These are phyloP conservation scores for Ogataea hybrid DNA, from an alignment of 1,139 yeast species.

Conservation along the genomic window DNA sequence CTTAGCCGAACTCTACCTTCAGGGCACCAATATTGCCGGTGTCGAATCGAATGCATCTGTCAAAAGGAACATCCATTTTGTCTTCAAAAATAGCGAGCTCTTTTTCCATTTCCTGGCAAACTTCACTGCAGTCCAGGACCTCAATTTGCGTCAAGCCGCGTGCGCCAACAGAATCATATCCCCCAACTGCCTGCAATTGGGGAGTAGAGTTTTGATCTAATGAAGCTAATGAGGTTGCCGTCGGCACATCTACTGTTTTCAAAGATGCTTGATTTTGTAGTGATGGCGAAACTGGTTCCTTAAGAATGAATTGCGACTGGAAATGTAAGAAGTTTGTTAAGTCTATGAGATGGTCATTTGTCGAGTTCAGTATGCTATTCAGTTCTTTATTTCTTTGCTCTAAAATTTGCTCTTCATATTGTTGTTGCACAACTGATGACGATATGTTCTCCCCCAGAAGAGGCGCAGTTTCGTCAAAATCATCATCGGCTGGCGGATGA, in stretches of 20 bases:
- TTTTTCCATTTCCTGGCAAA: constrained; percentile 12
- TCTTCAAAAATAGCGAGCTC: constrained; percentile 15
- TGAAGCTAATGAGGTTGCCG: constrained; percentile 11
- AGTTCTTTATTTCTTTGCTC: constrained; percentile 31
- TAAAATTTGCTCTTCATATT: constrained; percentile 23
- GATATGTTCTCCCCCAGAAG: constrained; percentile 24
- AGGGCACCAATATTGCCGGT: constrained; percentile 19
- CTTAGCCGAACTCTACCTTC: constrained; percentile 15
- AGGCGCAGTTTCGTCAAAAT: constrained; percentile 29
- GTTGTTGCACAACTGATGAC: constrained; percentile 16
- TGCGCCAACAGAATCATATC: constrained; percentile 7
- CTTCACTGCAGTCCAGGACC: constrained; percentile 7
- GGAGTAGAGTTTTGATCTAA: constrained; percentile 10
- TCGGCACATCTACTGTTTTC: constrained; percentile 5
- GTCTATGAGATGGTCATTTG: constrained; percentile 33
- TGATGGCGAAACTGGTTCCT: constrained; percentile 4
- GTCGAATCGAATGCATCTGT: constrained; percentile 10
- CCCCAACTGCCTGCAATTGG: constrained; percentile 10
- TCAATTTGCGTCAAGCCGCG: constrained; percentile 14
- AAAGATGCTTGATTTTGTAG: constrained; percentile 2
- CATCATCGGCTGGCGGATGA: constrained; percentile 15
- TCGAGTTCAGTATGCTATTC: constrained; percentile 30
- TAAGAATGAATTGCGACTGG: constrained; percentile 11
- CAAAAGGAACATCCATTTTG: constrained; percentile 14
- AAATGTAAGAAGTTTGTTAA: constrained; percentile 19